These are phyloP conservation scores for Ganoderma resinaceum DNA, from an alignment of 1,284 basidiomycete genomes.

Conservation along the genomic window DNA sequence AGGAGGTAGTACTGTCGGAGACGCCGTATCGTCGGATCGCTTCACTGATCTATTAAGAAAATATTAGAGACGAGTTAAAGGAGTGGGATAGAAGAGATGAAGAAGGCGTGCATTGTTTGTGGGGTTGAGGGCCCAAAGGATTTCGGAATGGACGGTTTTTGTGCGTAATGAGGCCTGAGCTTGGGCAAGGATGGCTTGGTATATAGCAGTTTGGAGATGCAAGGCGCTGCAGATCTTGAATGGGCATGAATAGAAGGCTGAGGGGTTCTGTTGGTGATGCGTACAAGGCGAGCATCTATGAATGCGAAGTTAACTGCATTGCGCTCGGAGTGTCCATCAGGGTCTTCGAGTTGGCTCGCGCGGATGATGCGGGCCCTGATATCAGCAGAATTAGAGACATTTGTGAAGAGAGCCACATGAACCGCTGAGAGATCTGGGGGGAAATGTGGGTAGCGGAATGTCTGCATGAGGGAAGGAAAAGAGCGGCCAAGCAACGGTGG, in stretches of 20 bases:
- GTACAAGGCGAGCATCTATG: constrained; percentile 76
- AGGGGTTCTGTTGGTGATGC: constrained; percentile 30
- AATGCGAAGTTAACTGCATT: constrained; percentile 88
- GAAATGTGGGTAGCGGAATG: constrained; percentile 61
- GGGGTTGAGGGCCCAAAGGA: constrained; percentile 84
- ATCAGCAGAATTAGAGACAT: constrained; percentile 68
- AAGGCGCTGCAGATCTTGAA: constrained; percentile 72
- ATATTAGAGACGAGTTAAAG: no score
- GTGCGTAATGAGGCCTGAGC: constrained; percentile 67
- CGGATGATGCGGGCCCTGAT: constrained; percentile 73
- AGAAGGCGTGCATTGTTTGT: constrained; percentile 74
- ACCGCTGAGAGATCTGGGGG: constrained; percentile 50
- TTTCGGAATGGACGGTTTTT: constrained; percentile 86
- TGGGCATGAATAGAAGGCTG: not conserved
- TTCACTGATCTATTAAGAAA: constrained; percentile 78
- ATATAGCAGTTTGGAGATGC: constrained; percentile 83
- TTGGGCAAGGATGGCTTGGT: constrained; percentile 81
- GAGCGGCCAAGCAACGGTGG: no score
- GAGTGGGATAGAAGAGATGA: not conserved
- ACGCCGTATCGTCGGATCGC: constrained; percentile 87
- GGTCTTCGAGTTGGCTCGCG: constrained; percentile 65
- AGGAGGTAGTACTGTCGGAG: constrained; percentile 65
- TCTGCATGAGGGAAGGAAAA: constrained; percentile 52
- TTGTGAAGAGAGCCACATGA: constrained; percentile 71
- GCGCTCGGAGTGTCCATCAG: constrained; percentile 72